phyloP scores from a whole-genome alignment of 2,329 filamentous ascomycete genomes.

The Sporothrix dimorphospora region DNA sequence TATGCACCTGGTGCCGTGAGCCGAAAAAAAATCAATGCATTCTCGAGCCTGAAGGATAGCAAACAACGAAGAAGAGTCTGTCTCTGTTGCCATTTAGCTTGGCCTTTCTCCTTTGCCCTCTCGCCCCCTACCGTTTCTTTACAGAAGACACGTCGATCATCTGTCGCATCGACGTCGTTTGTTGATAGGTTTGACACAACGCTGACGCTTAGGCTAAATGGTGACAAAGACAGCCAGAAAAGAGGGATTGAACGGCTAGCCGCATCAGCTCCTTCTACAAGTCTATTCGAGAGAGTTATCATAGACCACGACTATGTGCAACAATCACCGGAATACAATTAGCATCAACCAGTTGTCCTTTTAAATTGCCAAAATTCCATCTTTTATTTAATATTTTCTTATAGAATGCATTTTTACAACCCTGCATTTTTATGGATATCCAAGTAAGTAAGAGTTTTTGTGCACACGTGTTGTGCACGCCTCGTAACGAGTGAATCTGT shows the following conservation, averaged over 20 bases:
- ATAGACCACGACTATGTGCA: no score
- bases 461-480: not conserved
- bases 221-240: not conserved
- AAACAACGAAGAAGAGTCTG: not conserved
- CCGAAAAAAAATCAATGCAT: not conserved
- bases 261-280: not conserved
- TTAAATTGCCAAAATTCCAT: not conserved
- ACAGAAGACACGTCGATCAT: not conserved
- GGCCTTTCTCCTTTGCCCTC: no score
- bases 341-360: no score
- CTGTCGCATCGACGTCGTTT: constrained; percentile 3
- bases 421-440: not conserved
- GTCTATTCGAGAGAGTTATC: not conserved
- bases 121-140: not conserved
- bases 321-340: no score
- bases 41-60: not conserved
- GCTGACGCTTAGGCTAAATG: constrained; percentile 9
- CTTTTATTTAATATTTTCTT: not conserved
- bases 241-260: not conserved
- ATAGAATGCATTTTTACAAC: not conserved
- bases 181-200: not conserved
- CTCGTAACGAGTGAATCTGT: not conserved
- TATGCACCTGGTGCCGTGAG: not conserved
- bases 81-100: no score
- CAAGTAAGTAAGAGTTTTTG: not conserved